Evolutionary conservation across 1,139 yeast genomes (phyloP).

Genomic region (Lodderomyces oxycetoniae): DNA sequence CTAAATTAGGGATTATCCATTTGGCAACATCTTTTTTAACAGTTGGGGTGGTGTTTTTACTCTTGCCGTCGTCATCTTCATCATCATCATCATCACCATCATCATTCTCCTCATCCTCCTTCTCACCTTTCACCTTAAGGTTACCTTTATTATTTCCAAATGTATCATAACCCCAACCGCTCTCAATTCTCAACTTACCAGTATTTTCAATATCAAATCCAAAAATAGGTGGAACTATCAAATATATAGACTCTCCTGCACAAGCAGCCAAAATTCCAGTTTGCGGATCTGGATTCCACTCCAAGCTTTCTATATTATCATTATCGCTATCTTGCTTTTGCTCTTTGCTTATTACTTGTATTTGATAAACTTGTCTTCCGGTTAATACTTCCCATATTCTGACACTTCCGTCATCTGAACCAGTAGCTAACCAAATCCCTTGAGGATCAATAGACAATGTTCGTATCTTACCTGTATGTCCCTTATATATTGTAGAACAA

Average conservation of each 20-base stretch:
- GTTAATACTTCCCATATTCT: conserved; percentile 94
- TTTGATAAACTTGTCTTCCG: conserved; percentile 84
- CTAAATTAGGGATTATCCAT: conserved; percentile 79
- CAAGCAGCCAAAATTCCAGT: conserved; percentile 78
- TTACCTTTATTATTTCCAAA: conserved; percentile 53
- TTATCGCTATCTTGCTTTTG: conserved; percentile 56
- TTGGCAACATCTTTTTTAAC: conserved; percentile 61
- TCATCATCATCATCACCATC: conserved; percentile 19
- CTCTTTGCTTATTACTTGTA: conserved; percentile 46
- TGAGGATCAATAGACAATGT: conserved; percentile 79
- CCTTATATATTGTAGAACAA: conserved; percentile 77
- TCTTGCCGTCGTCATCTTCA: conserved; percentile 23
- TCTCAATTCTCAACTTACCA: conserved; percentile 74
- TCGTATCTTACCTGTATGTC: conserved; percentile 82
- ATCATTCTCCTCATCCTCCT: conserved; percentile 29
- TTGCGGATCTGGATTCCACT: conserved; percentile 82
- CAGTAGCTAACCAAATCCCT: conserved; percentile 95
- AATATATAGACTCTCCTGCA: conserved; percentile 74
- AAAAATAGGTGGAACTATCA: conserved; percentile 85
- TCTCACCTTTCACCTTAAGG: conserved; percentile 41
- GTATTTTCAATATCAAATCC: conserved; percentile 83
- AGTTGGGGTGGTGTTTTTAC: conserved; percentile 31
- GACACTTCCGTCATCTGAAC: conserved; percentile 95
- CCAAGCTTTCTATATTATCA: conserved; percentile 76
- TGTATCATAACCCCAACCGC: conserved; percentile 90